Evolutionary conservation across 2,329 filamentous ascomycete species (phyloP).

Genomic region (Endothia cerciana): DNA sequence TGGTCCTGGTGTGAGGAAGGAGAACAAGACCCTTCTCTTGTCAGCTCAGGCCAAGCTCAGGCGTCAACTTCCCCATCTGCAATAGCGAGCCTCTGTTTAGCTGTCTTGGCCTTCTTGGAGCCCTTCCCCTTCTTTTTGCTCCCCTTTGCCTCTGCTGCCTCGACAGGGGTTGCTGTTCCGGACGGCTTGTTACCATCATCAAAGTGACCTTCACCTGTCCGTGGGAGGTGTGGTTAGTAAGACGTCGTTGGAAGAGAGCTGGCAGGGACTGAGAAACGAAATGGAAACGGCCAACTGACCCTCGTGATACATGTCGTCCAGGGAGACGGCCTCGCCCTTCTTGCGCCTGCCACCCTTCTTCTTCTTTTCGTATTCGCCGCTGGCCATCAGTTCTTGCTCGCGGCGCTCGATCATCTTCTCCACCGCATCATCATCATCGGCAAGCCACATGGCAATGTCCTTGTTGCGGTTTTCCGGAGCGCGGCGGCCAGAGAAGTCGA

Average conservation of each 20-base stretch:
- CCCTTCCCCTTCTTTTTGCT: slow-evolving; percentile 61
- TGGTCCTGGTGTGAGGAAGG: not conserved
- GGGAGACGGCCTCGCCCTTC: slow-evolving; percentile 56
- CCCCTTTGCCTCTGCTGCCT: slow-evolving; percentile 50
- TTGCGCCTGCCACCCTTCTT: slow-evolving; percentile 67
- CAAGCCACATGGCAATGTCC: slow-evolving; percentile 98
- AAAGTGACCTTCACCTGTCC: slow-evolving; percentile 89
- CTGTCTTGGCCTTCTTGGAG: slow-evolving; percentile 69
- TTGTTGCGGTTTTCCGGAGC: slow-evolving; percentile 91
- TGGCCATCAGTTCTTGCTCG: slow-evolving; percentile 83
- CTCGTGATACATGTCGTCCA: slow-evolving; percentile 99
- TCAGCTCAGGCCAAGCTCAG: not conserved
- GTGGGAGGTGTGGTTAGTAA: slow-evolving; percentile 36
- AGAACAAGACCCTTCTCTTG: not conserved
- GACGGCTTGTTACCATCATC: slow-evolving; percentile 82
- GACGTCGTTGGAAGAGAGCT: not conserved
- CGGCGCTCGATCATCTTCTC: slow-evolving; percentile 81
- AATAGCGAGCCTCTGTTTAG: slow-evolving; percentile 70
- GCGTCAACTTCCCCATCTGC: slow-evolving; percentile 61
- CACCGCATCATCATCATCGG: slow-evolving; percentile 90
- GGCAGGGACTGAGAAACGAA: not conserved
- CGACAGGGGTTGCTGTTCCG: slow-evolving; percentile 81
- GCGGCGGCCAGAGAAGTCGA: slow-evolving; percentile 93
- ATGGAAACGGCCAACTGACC: slow-evolving; percentile 64
- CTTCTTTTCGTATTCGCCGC: slow-evolving; percentile 67